Evolutionary conservation across 2,329 filamentous ascomycete species (phyloP).

Genomic region (Blastomyces emzantsi): DNA sequence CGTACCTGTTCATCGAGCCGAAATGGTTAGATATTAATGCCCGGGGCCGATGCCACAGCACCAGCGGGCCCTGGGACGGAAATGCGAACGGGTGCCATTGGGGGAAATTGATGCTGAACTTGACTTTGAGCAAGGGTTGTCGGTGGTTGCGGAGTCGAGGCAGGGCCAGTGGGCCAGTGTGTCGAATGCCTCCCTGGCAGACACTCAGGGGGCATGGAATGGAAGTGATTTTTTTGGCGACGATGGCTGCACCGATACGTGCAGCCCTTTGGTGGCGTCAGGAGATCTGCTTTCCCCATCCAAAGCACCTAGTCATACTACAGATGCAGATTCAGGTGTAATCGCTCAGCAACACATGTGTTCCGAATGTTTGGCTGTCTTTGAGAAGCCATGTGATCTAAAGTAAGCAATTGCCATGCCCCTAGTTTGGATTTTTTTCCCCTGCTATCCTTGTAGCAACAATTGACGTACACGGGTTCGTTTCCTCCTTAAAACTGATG

Average conservation of each 20-base stretch:
- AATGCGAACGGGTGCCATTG: neutral
- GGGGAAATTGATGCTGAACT: neutral
- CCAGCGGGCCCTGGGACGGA: neutral
- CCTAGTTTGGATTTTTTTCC: too few relatives aligned
- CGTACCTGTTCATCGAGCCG: neutral
- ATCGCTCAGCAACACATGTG: neutral
- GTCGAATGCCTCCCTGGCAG: neutral
- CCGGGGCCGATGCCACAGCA: neutral
- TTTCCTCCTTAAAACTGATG: neutral
- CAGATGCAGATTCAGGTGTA: neutral
- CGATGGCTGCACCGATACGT: neutral
- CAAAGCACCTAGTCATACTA: neutral
- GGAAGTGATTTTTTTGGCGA: neutral
- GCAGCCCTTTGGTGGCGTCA: neutral
- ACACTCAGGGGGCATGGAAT: neutral
- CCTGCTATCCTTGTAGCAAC: neutral
- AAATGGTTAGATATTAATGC: neutral
- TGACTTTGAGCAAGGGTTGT: neutral
- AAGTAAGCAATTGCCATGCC: neutral
- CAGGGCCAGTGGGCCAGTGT: neutral
- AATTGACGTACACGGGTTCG: neutral
- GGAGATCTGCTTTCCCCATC: neutral
- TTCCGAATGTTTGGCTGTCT: neutral
- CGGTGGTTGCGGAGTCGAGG: neutral
- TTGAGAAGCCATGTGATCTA: neutral